Base-by-base conservation (phyloP, 192 early-diverging fungal species). In the Coemansia sp. region DNA sequence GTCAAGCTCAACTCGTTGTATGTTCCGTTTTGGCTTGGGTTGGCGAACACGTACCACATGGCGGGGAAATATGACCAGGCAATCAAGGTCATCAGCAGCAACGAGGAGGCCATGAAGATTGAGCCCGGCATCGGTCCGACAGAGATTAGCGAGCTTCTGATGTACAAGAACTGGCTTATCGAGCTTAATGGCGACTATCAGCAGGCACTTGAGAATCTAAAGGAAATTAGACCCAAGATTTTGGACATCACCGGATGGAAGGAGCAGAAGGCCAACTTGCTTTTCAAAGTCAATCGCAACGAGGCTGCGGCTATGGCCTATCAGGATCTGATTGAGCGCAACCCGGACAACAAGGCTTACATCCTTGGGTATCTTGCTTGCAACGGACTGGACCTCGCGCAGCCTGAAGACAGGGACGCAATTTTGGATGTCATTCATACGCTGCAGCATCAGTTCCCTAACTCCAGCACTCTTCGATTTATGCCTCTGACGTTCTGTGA, bases 141-240 rank as follows among this genome's bases (percentile, higher is more conserved):
- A 53, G 92, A 96, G 69, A 80, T 85, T 60, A 89, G 87, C 49
- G 94, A 98, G 71, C 66, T 95, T 55, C 52, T 87, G 19, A 63
- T 98, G 78, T 98, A 93, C 80, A 86, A 91, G 67, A 93, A 90
- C 80, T 80, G 78, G 67, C 57, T 98, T 18, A 67, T 94, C 30
- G 92, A 97, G 73, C 91, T 93, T 61, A 81, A 62, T 8, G 93
- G 93, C 10, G 86, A 96, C 46, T 78, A 80, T 47, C 63, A 92
- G 58, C 67, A 51, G 15, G 94, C 93, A 9, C 70, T 95, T 40
- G 87, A 89, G 9, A 81, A 91, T 64, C 70, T 98, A 44, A 85
- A 87, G 10, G 74, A 81, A 27, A 89, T 94, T 58, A 85, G 89
- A 57, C 54, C 67, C 34, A 82, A 86, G 18, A 83, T 96, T 34